A percentile compares a stretch with the other conserved stretches of the same genome.
Conservation (phyloP, 805 yeast genomes). For the Ogataea neopini region DNA sequence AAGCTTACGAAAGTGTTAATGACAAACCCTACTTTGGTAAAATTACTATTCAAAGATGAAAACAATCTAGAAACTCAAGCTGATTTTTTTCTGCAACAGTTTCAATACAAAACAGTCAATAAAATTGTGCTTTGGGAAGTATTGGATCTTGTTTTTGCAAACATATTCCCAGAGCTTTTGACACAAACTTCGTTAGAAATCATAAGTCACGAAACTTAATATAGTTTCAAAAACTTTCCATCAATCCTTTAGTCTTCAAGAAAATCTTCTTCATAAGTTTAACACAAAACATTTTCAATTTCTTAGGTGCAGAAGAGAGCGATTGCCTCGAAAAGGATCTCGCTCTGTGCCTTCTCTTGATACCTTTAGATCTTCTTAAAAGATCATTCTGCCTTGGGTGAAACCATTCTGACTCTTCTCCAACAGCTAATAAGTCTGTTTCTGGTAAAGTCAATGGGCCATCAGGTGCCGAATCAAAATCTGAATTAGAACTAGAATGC, state of each 20-base stretch:
- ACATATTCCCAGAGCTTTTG: constrained; percentile 40
- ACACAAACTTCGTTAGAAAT: constrained; percentile 16
- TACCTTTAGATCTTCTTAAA: not conserved
- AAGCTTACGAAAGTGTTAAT: constrained; percentile 10
- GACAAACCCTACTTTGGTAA: constrained; percentile 9
- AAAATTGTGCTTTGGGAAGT: constrained; percentile 43
- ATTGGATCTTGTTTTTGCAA: constrained; percentile 42
- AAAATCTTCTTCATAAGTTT: not conserved
- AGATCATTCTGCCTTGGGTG: not conserved
- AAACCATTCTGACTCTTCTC: not conserved
- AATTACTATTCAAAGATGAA: constrained; percentile 9
- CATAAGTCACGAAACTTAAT: not conserved
- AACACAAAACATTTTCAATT: not conserved
- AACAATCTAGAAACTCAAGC: constrained; percentile 12
- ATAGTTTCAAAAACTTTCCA: not conserved
- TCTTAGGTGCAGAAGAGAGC: not conserved
- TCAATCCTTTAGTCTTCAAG: not conserved
- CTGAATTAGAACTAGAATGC: not conserved
- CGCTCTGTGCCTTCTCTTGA: not conserved
- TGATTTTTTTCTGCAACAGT: constrained; percentile 34
- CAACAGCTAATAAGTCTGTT: not conserved
- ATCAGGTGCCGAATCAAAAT: not conserved
- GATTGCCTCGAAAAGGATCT: not conserved
- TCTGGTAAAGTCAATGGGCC: not conserved
- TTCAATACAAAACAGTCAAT: constrained; percentile 42